Base-by-base conservation (phyloP, 257 asterid species). In the Rhazya stricta region DNA sequence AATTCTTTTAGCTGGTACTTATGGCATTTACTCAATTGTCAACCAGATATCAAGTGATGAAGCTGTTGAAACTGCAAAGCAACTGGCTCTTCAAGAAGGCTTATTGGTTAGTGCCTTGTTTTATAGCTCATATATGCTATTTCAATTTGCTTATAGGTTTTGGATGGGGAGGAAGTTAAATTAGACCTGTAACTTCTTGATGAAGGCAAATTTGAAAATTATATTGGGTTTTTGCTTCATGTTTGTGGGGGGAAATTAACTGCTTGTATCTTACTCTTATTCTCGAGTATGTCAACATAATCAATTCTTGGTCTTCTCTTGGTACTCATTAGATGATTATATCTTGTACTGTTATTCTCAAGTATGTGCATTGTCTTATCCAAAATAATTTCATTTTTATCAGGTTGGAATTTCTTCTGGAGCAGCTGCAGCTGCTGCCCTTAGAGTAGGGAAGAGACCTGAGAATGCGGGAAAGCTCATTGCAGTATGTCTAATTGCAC, bases 401-500 rank as follows among this genome's bases (percentile, higher is more conserved):
- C 86, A 92, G 99, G 98, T 94, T 72, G 99, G 99, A 45, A 92
- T 94, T 79, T 94, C 99, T 77, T 94, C 98, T 9, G 99, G 99
- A 81, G 99, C 97, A n/a, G 99, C 98, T 0, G 96, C 98, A 0
- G 96, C 97, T 2, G 97, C 98, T 77, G 98, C 98, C 57, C 82
- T 94, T 29, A 32, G 74, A 82, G 96, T 94, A 57, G 99, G 87
- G 77, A 89, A 88, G 89, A 88, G 97, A 84, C 96, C 96, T 27
- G 97, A 94, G 88, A 94, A 94, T 87, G 96, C 91, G 23, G 99
- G 98, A 80, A 92, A 94, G 77, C 99, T 94, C 79, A 89, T 94
- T 65, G 84, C 89, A 87, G 99, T 94, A 86, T 69, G 88, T 70
- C 58, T 60, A 77, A 50, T 69, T 1, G 46, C 58, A 41, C 48